These are phyloP conservation scores for Eleusine indica DNA, from an alignment of 176 grass and related monocot genomes.

Conservation along the genomic window DNA sequence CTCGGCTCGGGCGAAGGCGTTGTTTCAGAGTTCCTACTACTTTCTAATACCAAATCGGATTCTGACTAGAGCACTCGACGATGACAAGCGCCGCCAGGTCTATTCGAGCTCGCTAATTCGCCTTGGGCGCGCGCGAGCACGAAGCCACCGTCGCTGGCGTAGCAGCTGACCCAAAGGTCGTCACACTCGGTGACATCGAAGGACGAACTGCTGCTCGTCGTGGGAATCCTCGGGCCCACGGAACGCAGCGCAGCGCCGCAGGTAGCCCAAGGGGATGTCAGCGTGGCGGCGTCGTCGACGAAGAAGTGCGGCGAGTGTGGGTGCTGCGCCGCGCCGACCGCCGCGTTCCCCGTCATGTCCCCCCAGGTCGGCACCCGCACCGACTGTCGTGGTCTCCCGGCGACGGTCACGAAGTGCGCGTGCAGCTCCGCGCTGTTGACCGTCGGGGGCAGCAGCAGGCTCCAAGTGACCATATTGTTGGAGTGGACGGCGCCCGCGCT, in stretches of 20 bases:
- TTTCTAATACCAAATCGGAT: too few relatives aligned
- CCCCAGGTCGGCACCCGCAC: slow-evolving; percentile 40
- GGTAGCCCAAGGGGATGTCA: slow-evolving; percentile 66
- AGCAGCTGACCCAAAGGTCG: background rate
- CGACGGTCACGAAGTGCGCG: slow-evolving; percentile 64
- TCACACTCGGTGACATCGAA: too few relatives aligned
- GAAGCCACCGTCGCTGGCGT: background rate
- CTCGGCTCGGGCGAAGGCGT: too few relatives aligned
- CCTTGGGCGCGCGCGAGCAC: background rate
- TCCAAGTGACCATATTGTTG: background rate
- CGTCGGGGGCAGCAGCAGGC: slow-evolving; percentile 65
- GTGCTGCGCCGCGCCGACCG: slow-evolving; percentile 19
- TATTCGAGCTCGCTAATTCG: background rate
- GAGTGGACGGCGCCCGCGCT: slow-evolving; percentile 64
- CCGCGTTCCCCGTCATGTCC: slow-evolving; percentile 39
- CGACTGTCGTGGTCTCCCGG: slow-evolving; percentile 43
- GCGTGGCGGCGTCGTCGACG: slow-evolving; percentile 84
- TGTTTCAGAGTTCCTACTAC: background rate
- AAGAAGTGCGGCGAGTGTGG: slow-evolving; percentile 74
- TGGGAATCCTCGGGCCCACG: background rate
- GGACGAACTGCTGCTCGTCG: slow-evolving; percentile 58
- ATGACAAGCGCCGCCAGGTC: background rate
- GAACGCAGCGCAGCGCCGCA: slow-evolving; percentile 39
- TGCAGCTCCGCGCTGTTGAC: slow-evolving; percentile 65
- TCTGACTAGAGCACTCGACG: background rate